Base-by-base conservation (phyloP, 2,329 filamentous ascomycete species). In the Zymoseptoria ardabiliae region DNA sequence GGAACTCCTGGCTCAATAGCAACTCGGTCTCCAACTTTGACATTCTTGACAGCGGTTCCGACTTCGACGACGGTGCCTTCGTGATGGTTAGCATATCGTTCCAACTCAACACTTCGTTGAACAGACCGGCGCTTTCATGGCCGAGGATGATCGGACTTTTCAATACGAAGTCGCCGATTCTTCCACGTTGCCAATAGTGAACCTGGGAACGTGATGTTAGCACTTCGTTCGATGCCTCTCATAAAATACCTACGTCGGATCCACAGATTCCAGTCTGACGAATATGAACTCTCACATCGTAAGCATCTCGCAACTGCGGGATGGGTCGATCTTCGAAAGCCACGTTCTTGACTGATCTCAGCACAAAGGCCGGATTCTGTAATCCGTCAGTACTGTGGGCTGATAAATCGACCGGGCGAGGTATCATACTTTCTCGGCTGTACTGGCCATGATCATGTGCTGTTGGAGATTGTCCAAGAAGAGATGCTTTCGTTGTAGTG, bases 261-360 rank as follows among this genome's bases (percentile, higher is more conserved):
- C 90, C 90, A 77, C 90, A 94, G 75, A 94, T 92, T 68, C 90
- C 90, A 1, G 90, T 94, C 78, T 88, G 92, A 76, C 87, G 87
- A 65, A 92, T 80, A 69, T 87, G 85, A 57, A 94, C 85, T 67
- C 92, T 81, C 63, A 93, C 89, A 73, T 92, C 86, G 77, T 90
- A 81, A 11, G 83, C 79, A 50, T 65, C 62, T 62, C 82, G 74
- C 65, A 93, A 77, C 59, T 82, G 74, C 41, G 90, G 90, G 59
- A 90, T 76, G 7, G 89, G 88, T n/a, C 86, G 83, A 70, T 91
- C 85, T 74, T 86, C 84, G 75, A 86, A 93, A 62, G 79, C 76
- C 65, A 93, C 86, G 68, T 89, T 82, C 72, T 85, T 81, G 63
- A 86, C 80, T 64, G 86, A 86, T 75, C 90, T 85, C 67, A 94